Base-by-base conservation (phyloP, 306 rosid genomes). In the Echinosophora koreensis region DNA sequence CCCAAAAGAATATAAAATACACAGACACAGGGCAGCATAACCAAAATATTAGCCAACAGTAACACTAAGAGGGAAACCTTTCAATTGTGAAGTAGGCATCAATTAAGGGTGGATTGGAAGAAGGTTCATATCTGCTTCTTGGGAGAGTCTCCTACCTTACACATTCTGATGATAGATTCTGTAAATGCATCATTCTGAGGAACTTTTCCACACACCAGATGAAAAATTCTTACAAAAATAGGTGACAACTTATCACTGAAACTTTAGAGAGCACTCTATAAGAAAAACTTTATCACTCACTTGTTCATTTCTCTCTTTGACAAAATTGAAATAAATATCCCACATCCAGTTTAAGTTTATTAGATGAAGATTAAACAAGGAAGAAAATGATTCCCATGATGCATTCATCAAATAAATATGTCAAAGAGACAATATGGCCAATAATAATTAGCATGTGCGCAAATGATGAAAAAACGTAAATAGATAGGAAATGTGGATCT, bases 171-270 rank as follows among this genome's bases (percentile, higher is more conserved):
- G 34, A 70, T 8, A 60, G 35, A 54, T 69, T 78, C 28, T 50
- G 46, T 13, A 30, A 37, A 71, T 51, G 28, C 14, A 32, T 27
- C 44, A 22, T 69, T 18, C 56, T 50, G 51, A 38, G 66, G 47
- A 62, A 79, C 56, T 35, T 49, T 6, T 37, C 55, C 65, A n/a
- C 34, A 71, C 51, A 41, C 65, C 67, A 64, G 22, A 11, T 66
- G 22, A 63, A 71, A 71, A 38, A 37, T 62, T 79, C 50, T 38
- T 47, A 14, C 34, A 38, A 28, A 27, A 61, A 49, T 11, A 57
- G 32, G 27, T 15, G 64, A 39, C 41, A 62, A 17, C 15, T 54
- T 28, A 15, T 30, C 58, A 41, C 39, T 60, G 49, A 60, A 38
- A 9, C 11, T 28, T 38, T 50, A 67, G 34, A 50, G 61, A 15